phyloP scores from a whole-genome alignment of 2,329 filamentous ascomycete genomes.

The Paracoccidioides brasiliensis region DNA sequence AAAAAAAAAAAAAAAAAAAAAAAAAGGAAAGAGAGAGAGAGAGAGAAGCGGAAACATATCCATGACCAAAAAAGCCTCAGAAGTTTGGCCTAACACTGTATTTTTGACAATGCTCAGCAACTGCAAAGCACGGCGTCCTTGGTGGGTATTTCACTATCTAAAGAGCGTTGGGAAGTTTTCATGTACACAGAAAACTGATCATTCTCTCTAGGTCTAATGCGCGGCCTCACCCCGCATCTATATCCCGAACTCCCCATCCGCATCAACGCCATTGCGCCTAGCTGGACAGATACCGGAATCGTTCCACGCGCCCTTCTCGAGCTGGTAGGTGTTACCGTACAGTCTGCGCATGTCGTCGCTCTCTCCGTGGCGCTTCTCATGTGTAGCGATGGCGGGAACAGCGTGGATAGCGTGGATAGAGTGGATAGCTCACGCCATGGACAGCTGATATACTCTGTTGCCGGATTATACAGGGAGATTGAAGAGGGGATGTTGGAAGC shows the following conservation, averaged over 20 bases:
- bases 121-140: constrained; percentile 43
- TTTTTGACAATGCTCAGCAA: constrained; percentile 20
- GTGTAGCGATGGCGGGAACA: constrained; percentile 13
- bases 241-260: constrained; percentile 33
- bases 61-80: too few species aligned
- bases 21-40: too few species aligned
- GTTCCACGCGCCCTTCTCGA: constrained; percentile 30
- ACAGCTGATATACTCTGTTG: constrained; percentile 39
- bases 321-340: constrained; percentile 29
- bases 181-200: too few species aligned
- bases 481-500: constrained; percentile 28
- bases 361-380: constrained; percentile 38
- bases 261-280: constrained; percentile 43
- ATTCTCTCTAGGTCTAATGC: constrained; percentile 24
- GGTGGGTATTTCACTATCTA: constrained; percentile 22
- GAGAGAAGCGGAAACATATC: too few species aligned
- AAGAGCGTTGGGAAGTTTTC: too few species aligned
- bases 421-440: constrained; percentile 35
- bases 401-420: constrained; percentile 9
- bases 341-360: constrained; percentile 38
- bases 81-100: too few species aligned
- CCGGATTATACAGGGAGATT: constrained; percentile 40
- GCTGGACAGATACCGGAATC: constrained; percentile 42
- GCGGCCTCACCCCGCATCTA: constrained; percentile 28
- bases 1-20: too few species aligned